Evolutionary conservation across 2,329 filamentous ascomycete species (phyloP).

Genomic region (Neofusicoccum laricinum): DNA sequence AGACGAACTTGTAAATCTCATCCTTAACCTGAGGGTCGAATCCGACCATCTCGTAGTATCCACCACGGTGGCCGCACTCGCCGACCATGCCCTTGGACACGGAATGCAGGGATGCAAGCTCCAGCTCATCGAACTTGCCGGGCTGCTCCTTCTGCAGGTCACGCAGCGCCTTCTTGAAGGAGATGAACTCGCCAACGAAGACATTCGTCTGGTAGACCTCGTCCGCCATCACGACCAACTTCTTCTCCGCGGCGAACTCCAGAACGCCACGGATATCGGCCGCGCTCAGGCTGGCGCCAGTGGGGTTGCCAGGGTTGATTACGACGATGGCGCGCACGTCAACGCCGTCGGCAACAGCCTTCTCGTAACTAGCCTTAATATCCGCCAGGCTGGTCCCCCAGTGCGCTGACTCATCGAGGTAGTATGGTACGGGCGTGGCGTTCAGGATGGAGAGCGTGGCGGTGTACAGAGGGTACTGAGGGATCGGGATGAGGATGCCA

Average conservation of each 20-base stretch:
- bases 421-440: constrained; percentile 86
- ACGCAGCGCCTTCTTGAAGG: constrained; percentile 87
- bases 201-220: constrained; percentile 99
- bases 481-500: constrained; percentile 90
- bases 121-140: constrained; percentile 77
- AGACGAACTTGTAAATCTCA: constrained; percentile 98
- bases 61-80: constrained; percentile 95
- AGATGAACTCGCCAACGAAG: constrained; percentile 89
- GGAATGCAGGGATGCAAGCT: constrained; percentile 89
- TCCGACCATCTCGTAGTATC: constrained; percentile 93
- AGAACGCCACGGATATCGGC: constrained; percentile 82
- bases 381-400: constrained; percentile 87
- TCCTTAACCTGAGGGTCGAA: constrained; percentile 83
- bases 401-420: constrained; percentile 77
- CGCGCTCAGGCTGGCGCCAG: constrained; percentile 77
- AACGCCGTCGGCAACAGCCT: constrained; percentile 72
- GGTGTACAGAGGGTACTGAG: constrained; percentile 97
- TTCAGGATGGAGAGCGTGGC: constrained; percentile 84
- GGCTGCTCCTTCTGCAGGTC: constrained; percentile 67
- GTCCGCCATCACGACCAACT: constrained; percentile 87
- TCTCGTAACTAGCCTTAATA: constrained; percentile 70
- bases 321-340: constrained; percentile 92
- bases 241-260: constrained; percentile 79
- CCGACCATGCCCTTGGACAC: constrained; percentile 98
- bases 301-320: constrained; percentile 98